Conservation (phyloP, 208 protist species). For the Trypanosoma avium region DNA sequence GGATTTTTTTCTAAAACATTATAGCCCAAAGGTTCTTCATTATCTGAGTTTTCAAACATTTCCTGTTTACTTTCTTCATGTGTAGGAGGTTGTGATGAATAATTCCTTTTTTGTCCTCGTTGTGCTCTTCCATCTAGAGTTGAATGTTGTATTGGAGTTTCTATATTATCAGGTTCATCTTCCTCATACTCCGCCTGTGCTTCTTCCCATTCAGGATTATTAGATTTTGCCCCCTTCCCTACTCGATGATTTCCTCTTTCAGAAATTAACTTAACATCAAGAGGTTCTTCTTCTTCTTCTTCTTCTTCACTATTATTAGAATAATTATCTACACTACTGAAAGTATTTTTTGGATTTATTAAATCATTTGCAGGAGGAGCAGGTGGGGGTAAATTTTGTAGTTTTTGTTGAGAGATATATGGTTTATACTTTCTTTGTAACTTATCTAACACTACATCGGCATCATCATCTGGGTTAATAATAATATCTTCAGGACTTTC, state of each 20-base stretch:
- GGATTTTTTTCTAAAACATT: background rate
- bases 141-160: background rate
- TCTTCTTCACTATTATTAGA: background rate
- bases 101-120: background rate
- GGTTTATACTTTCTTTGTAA: constrained; percentile 13
- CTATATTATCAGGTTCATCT: background rate
- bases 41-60: background rate
- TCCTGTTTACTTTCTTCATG: background rate
- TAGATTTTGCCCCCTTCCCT: background rate
- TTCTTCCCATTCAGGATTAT: background rate
- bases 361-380: background rate
- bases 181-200: background rate
- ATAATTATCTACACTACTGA: background rate
- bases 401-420: background rate
- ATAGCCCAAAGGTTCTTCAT: background rate
- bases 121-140: background rate
- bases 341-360: background rate
- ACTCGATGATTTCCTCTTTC: background rate
- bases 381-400: background rate
- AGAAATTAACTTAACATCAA: background rate
- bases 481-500: constrained; percentile 1
- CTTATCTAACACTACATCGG: constrained; percentile 7
- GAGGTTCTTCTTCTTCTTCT: background rate
- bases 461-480: constrained; percentile 14
- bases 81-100: background rate